Evolutionary conservation across 495 filamentous ascomycete genomes (phyloP).

Genomic region (Pseudotulostoma volvatum): DNA sequence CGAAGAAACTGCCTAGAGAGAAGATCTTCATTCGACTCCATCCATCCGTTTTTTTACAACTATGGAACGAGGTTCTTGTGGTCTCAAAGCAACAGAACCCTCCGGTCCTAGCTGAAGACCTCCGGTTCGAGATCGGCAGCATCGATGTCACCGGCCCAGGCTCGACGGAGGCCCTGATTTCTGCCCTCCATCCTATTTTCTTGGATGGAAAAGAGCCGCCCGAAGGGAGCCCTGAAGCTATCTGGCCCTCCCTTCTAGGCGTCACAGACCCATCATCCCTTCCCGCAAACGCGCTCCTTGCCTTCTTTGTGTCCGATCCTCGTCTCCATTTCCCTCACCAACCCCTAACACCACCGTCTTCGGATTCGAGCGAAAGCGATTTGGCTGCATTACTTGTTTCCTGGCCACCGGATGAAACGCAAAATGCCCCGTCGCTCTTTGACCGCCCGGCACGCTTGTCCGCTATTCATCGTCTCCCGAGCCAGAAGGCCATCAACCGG

Average conservation of each 20-base stretch:
- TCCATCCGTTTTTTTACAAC: conserved; percentile 72
- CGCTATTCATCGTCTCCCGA: conserved; percentile 49
- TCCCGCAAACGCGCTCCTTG: conserved; percentile 53
- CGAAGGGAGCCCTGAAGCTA: conserved; percentile 28
- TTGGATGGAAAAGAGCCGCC: conserved; percentile 10
- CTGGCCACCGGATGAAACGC: conserved; percentile 52
- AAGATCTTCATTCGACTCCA: conserved; percentile 65
- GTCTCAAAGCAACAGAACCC: conserved; percentile 56
- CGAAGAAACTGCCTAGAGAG: conserved; percentile 29
- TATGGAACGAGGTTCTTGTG: conserved; percentile 62
- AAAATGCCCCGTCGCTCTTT: conserved; percentile 45
- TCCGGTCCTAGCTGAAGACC: conserved; percentile 62
- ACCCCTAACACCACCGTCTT: conserved; percentile 17
- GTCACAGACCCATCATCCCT: conserved; percentile 65
- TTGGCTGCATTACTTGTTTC: conserved; percentile 41
- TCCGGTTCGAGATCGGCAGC: conserved; percentile 88
- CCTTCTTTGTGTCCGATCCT: conserved; percentile 63
- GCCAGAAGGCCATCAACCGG: conserved; percentile 75
- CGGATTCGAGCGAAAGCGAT: conserved; percentile 27
- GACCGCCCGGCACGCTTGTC: conserved; percentile 45
- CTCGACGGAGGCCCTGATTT: conserved; percentile 64
- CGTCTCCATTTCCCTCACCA: conserved; percentile 54
- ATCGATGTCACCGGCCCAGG: conserved; percentile 77
- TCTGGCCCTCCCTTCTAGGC: conserved; percentile 48
- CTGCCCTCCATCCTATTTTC: conserved; percentile 45